Percentiles rank a stretch among this genome's conserved stretches.
Evolutionary conservation across 2,329 filamentous ascomycete species (phyloP).

Genomic region (Rhinocladiella mackenziei): DNA sequence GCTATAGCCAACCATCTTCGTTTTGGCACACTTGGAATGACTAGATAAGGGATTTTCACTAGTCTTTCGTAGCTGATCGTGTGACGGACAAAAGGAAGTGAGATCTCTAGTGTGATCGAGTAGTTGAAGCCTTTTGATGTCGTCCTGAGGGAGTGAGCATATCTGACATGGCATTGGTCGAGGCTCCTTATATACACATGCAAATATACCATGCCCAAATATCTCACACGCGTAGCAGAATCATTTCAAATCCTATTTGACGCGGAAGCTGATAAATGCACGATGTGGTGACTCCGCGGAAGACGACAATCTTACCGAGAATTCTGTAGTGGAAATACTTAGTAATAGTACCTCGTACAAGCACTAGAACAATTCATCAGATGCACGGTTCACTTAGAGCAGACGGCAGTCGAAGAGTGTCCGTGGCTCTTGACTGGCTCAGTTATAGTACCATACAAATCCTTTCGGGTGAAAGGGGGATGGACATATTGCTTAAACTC

Average conservation of each 20-base stretch:
- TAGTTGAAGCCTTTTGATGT: too few relatives aligned
- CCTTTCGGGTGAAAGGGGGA: neutral
- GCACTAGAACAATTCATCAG: neutral
- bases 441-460: neutral
- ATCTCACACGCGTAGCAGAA: neutral
- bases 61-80: neutral
- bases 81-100: neutral
- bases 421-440: neutral
- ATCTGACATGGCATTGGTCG: neutral
- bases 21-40: neutral
- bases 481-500: neutral
- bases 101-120: too few relatives aligned
- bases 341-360: neutral
- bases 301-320: too few relatives aligned
- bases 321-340: neutral
- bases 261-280: too few relatives aligned
- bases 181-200: neutral
- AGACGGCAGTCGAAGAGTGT: neutral
- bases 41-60: neutral
- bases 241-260: too few relatives aligned
- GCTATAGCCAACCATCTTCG: conserved; percentile 9
- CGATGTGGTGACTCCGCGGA: too few relatives aligned
- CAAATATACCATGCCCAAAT: neutral
- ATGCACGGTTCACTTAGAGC: neutral
- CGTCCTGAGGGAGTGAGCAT: too few relatives aligned